phyloP scores from a whole-genome alignment of 805 yeast species.

The Nadsonia fulvescens region DNA sequence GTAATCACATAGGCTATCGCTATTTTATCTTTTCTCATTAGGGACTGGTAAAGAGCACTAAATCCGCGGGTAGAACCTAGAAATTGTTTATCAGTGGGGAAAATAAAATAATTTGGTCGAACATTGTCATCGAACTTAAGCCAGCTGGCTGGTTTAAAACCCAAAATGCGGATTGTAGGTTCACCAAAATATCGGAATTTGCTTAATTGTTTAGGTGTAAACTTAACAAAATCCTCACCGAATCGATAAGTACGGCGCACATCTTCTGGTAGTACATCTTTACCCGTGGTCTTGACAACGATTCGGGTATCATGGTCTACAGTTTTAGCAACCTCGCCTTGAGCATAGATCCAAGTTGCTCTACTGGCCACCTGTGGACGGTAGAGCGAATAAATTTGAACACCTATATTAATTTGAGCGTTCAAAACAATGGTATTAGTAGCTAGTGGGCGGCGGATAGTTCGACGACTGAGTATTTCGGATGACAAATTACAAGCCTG shows the following conservation, averaged over 20 bases:
- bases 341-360: conserved; percentile 35
- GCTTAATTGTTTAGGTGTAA: conserved; percentile 22
- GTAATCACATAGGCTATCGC: conserved; percentile 62
- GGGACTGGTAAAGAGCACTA: conserved; percentile 43
- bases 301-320: conserved; percentile 31
- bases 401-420: too few species aligned
- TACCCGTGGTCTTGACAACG: conserved; percentile 26
- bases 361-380: too few species aligned
- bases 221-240: conserved; percentile 23
- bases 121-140: conserved; percentile 33
- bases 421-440: too few species aligned
- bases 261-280: conserved; percentile 21
- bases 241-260: conserved; percentile 24
- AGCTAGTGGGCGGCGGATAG: too few species aligned
- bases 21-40: conserved; percentile 32
- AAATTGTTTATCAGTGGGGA: conserved; percentile 44
- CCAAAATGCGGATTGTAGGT: conserved; percentile 46
- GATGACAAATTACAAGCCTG: too few species aligned
- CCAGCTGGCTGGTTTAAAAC: conserved; percentile 34
- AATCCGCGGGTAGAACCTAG: conserved; percentile 51
- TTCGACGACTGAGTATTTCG: too few species aligned
- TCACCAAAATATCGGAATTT: conserved; percentile 20
- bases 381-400: too few species aligned
- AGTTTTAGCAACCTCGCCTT: conserved; percentile 31
- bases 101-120: conserved; percentile 40